A percentile compares a stretch with the other conserved stretches of the same genome.
Conservation (phyloP, 2,329 filamentous ascomycete genomes). For the Knoxdaviesia capensis region DNA sequence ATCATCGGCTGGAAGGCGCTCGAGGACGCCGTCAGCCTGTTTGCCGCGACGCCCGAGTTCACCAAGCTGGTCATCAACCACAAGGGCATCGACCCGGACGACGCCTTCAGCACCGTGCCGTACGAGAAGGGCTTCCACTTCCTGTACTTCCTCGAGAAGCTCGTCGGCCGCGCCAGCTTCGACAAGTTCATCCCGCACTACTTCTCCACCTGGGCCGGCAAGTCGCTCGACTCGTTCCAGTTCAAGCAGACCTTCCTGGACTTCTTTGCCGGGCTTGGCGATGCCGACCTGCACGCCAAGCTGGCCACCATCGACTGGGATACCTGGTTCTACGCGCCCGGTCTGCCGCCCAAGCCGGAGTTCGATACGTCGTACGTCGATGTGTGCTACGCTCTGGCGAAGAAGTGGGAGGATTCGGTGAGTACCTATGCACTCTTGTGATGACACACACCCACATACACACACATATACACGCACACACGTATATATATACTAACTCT, state of each 20-base stretch:
- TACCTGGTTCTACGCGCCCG: conserved; percentile 69
- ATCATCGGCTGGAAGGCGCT: conserved; percentile 92
- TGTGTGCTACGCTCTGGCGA: conserved; percentile 61
- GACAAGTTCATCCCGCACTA: conserved; percentile 94
- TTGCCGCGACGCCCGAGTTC: conserved; percentile 72
- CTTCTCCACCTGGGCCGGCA: conserved; percentile 66
- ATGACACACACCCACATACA: conserved; percentile 9
- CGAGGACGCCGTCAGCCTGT: conserved; percentile 58
- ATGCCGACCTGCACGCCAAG: conserved; percentile 42
- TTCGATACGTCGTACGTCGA: conserved; percentile 83
- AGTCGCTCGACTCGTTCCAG: conserved; percentile 81
- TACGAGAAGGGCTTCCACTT: conserved; percentile 97
- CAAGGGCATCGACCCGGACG: conserved; percentile 81
- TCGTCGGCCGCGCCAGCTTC: conserved; percentile 72
- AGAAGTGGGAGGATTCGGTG: conserved; percentile 54
- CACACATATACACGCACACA: neutral
- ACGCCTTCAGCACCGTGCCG: conserved; percentile 79
- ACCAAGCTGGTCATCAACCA: conserved; percentile 80
- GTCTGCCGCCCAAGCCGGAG: conserved; percentile 71
- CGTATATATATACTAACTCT: neutral
- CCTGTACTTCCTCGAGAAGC: conserved; percentile 71
- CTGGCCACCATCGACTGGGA: conserved; percentile 73
- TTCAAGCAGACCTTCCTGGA: conserved; percentile 77
- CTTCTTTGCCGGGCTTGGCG: conserved; percentile 53
- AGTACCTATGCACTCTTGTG: conserved; percentile 12